Conservation (phyloP, 441 rosid species). For the Pelargonium citronellum region DNA sequence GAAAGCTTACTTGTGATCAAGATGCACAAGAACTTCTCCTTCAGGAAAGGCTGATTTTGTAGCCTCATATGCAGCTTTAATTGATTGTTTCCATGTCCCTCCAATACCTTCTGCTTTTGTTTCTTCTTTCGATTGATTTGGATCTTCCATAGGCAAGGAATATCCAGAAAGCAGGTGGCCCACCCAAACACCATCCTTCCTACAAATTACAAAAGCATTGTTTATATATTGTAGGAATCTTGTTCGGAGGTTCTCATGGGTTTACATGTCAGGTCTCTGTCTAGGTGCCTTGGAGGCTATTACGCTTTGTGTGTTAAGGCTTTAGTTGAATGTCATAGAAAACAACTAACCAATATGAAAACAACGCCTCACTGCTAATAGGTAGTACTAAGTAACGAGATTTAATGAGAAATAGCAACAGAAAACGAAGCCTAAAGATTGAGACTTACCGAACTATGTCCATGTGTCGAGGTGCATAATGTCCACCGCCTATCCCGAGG, state of each 20-base stretch:
- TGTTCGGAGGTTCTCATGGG: not conserved
- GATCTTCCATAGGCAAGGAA: constrained; percentile 79
- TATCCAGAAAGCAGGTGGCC: constrained; percentile 79
- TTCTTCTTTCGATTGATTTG: constrained; percentile 32
- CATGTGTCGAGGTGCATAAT: constrained; percentile 89
- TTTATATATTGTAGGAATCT: not conserved
- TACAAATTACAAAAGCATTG: constrained; percentile 18
- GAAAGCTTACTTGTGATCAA: constrained; percentile 67
- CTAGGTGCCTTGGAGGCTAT: not conserved
- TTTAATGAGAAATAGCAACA: not conserved
- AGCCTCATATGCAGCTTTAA: constrained; percentile 63
- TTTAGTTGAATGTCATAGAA: not conserved
- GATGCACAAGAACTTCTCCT: constrained; percentile 68
- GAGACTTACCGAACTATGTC: constrained; percentile 64
- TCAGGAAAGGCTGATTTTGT: constrained; percentile 68
- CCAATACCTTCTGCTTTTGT: constrained; percentile 33
- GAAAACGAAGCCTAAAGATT: not conserved
- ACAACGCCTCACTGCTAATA: not conserved
- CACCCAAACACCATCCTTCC: constrained; percentile 79
- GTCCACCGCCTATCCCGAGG: constrained; percentile 85
- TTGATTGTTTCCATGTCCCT: constrained; percentile 72
- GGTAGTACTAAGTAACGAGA: not conserved
- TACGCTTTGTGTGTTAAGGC: not conserved
- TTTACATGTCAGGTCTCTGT: not conserved
- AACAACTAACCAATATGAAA: not conserved